A percentile compares a stretch with the other conserved stretches of the same genome.
Evolutionary conservation across 306 rosid genomes (phyloP).

Genomic region (Inga oerstediana): DNA sequence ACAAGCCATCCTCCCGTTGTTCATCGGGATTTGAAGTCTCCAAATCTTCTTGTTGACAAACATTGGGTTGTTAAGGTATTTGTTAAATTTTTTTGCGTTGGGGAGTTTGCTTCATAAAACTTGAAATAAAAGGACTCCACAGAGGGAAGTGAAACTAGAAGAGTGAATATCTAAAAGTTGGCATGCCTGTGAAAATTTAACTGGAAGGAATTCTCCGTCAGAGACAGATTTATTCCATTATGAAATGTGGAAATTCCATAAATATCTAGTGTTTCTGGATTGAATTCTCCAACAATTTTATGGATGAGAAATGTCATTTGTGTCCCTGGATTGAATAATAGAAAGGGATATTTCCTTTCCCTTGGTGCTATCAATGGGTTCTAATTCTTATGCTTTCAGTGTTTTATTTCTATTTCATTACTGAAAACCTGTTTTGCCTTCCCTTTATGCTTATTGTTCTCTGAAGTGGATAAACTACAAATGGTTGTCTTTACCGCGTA

Average conservation of each 20-base stretch:
- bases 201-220: too few species aligned
- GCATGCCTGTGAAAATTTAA: constrained; percentile 11
- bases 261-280: too few species aligned
- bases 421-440: background rate
- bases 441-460: background rate
- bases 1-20: constrained; percentile 95
- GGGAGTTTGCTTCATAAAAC: constrained; percentile 24
- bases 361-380: background rate
- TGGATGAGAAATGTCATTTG: background rate
- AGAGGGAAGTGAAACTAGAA: constrained; percentile 6
- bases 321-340: background rate
- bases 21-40: constrained; percentile 95
- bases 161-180: constrained; percentile 17
- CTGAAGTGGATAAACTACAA: background rate
- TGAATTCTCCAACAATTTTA: background rate
- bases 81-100: constrained; percentile 22
- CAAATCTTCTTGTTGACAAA: constrained; percentile 96
- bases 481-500: background rate
- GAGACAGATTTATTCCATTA: too few species aligned
- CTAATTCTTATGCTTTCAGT: constrained; percentile 4
- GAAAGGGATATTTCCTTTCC: background rate
- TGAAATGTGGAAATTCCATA: too few species aligned
- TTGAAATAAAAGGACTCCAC: constrained; percentile 1
- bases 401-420: constrained; percentile 8
- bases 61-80: constrained; percentile 97